Evolutionary conservation across 2,329 filamentous ascomycete genomes (phyloP).

Genomic region (Botrytis paeoniae): DNA sequence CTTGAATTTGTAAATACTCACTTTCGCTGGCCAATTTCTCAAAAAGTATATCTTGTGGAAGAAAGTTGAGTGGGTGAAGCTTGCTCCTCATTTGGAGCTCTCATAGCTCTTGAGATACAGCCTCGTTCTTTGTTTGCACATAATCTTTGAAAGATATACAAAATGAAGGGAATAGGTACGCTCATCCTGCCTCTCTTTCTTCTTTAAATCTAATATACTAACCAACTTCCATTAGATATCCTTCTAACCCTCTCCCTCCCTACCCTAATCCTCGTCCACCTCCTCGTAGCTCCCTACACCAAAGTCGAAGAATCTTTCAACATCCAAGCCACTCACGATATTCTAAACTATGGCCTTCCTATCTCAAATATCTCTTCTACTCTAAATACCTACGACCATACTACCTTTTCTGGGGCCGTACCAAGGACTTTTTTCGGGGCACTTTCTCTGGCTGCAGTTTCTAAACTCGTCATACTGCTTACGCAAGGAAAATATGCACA

Average conservation of each 20-base stretch:
- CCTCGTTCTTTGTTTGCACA: not conserved
- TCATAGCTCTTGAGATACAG: not conserved
- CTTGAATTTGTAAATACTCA: not conserved
- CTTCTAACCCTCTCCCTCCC: constrained; percentile 58
- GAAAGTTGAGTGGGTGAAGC: constrained; percentile 2
- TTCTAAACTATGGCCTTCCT: constrained; percentile 76
- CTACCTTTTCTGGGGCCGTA: constrained; percentile 85
- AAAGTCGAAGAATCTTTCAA: constrained; percentile 99
- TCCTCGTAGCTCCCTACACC: constrained; percentile 77
- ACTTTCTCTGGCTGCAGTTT: constrained; percentile 69
- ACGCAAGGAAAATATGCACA: constrained; percentile 55
- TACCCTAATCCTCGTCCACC: constrained; percentile 62
- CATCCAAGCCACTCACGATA: constrained; percentile 88
- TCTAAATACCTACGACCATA: constrained; percentile 78
- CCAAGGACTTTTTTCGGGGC: constrained; percentile 88
- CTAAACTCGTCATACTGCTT: constrained; percentile 61
- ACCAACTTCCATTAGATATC: constrained; percentile 41
- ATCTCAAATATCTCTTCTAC: constrained; percentile 50
- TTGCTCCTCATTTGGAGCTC: constrained; percentile 1
- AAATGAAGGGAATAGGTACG: constrained; percentile 34
- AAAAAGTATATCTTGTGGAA: not conserved
- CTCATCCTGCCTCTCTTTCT: not conserved
- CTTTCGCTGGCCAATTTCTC: not conserved
- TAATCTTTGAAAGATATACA: constrained; percentile 14
- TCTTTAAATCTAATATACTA: not conserved